Base-by-base conservation (phyloP, 2,329 filamentous ascomycete genomes). In the Alternaria metachromatica region DNA sequence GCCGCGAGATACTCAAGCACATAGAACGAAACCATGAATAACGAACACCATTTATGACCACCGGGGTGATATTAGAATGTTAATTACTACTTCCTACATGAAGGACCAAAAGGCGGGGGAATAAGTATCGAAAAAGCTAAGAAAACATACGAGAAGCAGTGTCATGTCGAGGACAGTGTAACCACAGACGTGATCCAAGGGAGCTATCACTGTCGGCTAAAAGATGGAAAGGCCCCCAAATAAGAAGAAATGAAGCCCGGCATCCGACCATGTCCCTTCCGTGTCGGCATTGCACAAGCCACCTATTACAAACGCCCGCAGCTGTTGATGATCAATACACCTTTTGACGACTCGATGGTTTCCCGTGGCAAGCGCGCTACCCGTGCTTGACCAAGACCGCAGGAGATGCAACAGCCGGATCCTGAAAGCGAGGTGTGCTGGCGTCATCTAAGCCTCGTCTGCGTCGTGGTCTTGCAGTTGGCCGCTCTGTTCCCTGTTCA, bases 401-500 rank as follows among this genome's bases (percentile, higher is more conserved):
- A 64, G 58, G 60, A 57, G 33, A 68, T 45, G 30, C 54, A 60
- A 58, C 30, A 58, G 49, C 53, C 54, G 55, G 37, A 55, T 53
- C 13, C 13, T 46, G 46, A 54, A 55, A 60, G 55, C 60, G 53
- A 53, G 50, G 46, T 64, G 56, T 50, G 21, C 23, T 9, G 33
- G 45, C 10, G 23, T 60, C 56, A 65, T 63, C 70, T 74, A 79
- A 56, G 75, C 76, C 53, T 75, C 74, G 21, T 77, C 73, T 37
- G 69, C 71, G 30, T 78, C 76, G 56, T 73, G 71, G 26, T 78
- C 73, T 63, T 76, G 70, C 70, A 78, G 58, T 57, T 77, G 73
- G 50, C 74, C 72, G 78, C 88, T 90, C 69, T 90, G 87, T 84
- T 97, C 93, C 80, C 94, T 90, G 80, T 94, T 90, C 95, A 98